Conservation (phyloP, 352 stramenopile species). For the Pythium aphanidermatum region DNA sequence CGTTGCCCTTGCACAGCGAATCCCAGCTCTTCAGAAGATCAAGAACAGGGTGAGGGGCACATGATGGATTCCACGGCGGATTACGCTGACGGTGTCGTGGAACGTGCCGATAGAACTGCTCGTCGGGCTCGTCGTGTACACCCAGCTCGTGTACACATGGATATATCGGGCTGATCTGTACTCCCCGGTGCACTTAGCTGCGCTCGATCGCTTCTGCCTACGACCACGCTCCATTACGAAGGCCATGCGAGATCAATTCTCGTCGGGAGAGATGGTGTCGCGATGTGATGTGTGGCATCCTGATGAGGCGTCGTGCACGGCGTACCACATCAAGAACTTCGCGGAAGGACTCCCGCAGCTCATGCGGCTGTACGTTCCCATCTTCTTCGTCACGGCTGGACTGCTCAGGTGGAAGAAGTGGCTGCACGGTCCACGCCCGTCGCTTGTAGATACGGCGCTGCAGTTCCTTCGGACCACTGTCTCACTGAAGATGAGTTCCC, state of each 20-base stretch:
- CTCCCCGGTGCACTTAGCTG: constrained; percentile 32
- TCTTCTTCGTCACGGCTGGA: constrained; percentile 49
- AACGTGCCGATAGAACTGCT: constrained; percentile 46
- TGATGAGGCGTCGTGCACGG: constrained; percentile 25
- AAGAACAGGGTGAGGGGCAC: constrained; percentile 45
- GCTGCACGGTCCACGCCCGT: constrained; percentile 47
- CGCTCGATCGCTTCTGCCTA: constrained; percentile 47
- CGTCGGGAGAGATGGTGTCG: constrained; percentile 27
- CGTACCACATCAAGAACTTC: constrained; percentile 45
- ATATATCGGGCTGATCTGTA: constrained; percentile 49
- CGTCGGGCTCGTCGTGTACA: constrained; percentile 27
- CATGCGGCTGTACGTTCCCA: constrained; percentile 50
- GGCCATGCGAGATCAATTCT: constrained; percentile 57
- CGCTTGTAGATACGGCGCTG: constrained; percentile 22
- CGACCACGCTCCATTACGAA: constrained; percentile 23
- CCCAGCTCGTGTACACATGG: constrained; percentile 60
- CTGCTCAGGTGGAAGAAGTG: constrained; percentile 55
- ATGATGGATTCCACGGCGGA: neutral
- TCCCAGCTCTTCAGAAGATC: constrained; percentile 25
- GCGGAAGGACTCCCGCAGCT: constrained; percentile 30
- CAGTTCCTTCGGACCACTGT: constrained; percentile 53
- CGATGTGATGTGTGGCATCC: constrained; percentile 47
- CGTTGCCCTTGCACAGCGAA: constrained; percentile 28
- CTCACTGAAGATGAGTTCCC: constrained; percentile 55
- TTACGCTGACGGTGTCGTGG: neutral